phyloP scores from a whole-genome alignment of 2,329 filamentous ascomycete species.

The Claviceps citrina region DNA sequence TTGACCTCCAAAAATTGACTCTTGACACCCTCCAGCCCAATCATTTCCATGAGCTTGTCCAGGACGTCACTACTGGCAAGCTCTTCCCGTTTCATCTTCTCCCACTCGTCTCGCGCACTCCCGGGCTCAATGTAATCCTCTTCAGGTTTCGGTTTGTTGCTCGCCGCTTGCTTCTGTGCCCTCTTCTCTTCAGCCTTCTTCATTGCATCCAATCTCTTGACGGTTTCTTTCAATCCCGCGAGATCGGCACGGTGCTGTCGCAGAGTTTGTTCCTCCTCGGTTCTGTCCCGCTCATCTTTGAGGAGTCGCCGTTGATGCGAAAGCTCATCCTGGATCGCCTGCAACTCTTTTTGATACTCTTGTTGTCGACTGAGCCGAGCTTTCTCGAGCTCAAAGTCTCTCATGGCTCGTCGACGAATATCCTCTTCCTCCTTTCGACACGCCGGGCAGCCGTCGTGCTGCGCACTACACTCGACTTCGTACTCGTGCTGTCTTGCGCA shows the following conservation, averaged over 20 bases:
- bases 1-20: conserved; percentile 47
- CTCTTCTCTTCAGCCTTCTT: neutral
- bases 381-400: conserved; percentile 35
- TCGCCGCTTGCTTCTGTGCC: neutral
- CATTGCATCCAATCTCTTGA: conserved; percentile 6
- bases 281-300: neutral
- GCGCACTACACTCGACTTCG: conserved; percentile 28
- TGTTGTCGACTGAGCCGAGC: conserved; percentile 28
- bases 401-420: conserved; percentile 24
- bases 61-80: conserved; percentile 33
- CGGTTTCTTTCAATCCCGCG: conserved; percentile 20
- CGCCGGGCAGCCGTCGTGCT: conserved; percentile 26
- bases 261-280: neutral
- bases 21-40: conserved; percentile 58
- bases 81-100: conserved; percentile 40
- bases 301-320: conserved; percentile 23
- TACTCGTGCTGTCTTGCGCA: conserved; percentile 39
- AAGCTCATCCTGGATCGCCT: conserved; percentile 38
- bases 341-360: conserved; percentile 29
- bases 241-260: conserved; percentile 33
- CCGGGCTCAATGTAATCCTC: neutral
- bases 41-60: conserved; percentile 53
- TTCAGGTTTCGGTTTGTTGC: too few relatives aligned
- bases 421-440: conserved; percentile 38
- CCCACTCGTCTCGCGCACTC: conserved; percentile 40